phyloP scores from a whole-genome alignment of 805 yeast species.

The Ogataea naganishii region DNA sequence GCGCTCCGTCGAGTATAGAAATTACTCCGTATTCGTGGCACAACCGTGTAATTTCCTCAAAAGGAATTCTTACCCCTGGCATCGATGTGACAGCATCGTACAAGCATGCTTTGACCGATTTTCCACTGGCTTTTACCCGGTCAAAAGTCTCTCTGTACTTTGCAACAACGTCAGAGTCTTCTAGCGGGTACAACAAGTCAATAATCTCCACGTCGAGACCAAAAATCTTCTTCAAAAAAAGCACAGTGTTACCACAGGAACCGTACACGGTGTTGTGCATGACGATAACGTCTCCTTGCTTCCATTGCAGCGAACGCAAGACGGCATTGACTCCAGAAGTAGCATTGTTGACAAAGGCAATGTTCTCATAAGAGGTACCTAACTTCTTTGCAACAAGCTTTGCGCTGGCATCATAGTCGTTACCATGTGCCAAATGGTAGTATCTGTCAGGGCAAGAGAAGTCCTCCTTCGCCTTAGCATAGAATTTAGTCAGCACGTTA shows the following conservation, averaged over 20 bases:
- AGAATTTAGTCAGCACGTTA: conserved; percentile 32
- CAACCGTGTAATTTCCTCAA: conserved; percentile 32
- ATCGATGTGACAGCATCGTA: conserved; percentile 53
- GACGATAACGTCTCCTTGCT: conserved; percentile 42
- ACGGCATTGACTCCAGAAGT: conserved; percentile 52
- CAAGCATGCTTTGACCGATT: conserved; percentile 32
- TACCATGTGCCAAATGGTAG: conserved; percentile 19
- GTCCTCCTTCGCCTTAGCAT: conserved; percentile 19
- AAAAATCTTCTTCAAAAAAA: conserved; percentile 26
- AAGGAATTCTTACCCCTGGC: conserved; percentile 60
- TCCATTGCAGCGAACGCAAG: conserved; percentile 43
- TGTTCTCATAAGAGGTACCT: conserved; percentile 34
- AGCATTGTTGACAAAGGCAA: conserved; percentile 53
- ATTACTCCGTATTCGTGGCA: conserved; percentile 38
- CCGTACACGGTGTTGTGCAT: conserved; percentile 42
- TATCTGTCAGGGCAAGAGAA: conserved; percentile 40
- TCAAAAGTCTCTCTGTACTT: conserved; percentile 21
- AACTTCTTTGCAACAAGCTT: conserved; percentile 32
- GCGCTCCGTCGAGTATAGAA: conserved; percentile 68
- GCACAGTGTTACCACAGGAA: conserved; percentile 44
- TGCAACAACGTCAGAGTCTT: conserved; percentile 29
- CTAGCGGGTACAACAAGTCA: conserved; percentile 34
- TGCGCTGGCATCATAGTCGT: conserved; percentile 26
- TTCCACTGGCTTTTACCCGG: conserved; percentile 6
- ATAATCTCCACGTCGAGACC: conserved; percentile 29